phyloP scores from a whole-genome alignment of 2,329 filamentous ascomycete genomes.

The Fusarium luffae region DNA sequence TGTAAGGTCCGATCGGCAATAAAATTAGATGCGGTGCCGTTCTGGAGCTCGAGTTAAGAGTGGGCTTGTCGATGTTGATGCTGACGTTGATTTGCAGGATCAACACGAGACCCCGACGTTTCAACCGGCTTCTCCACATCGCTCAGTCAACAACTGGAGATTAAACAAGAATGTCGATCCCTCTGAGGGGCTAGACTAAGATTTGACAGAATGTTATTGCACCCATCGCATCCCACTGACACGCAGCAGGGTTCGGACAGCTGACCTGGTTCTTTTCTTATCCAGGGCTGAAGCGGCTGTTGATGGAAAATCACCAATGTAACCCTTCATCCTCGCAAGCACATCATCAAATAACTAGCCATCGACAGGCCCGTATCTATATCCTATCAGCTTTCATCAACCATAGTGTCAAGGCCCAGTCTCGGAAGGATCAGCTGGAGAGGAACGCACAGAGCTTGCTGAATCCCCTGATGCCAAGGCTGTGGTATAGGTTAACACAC shows the following conservation, averaged over 20 bases:
- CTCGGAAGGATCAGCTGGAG: constrained; percentile 29
- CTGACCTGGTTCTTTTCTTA: constrained; percentile 27
- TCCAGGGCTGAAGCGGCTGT: constrained; percentile 30
- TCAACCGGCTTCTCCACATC: constrained; percentile 44
- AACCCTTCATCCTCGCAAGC: constrained; percentile 9
- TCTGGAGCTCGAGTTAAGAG: neutral
- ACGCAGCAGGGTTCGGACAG: constrained; percentile 32
- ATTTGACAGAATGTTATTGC: constrained; percentile 21
- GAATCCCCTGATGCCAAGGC: constrained; percentile 30
- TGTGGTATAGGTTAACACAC: constrained; percentile 4
- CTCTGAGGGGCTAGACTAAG: neutral
- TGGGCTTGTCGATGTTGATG: constrained; percentile 28
- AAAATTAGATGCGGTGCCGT: neutral
- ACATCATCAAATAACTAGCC: constrained; percentile 26
- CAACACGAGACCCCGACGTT: constrained; percentile 41
- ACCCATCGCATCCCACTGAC: constrained; percentile 18
- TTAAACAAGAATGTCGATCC: constrained; percentile 14
- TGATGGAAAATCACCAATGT: constrained; percentile 17
- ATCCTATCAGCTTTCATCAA: neutral
- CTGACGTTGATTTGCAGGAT: constrained; percentile 28
- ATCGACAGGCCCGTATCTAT: constrained; percentile 6
- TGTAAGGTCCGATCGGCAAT: neutral
- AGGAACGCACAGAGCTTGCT: constrained; percentile 30
- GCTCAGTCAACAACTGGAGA: constrained; percentile 32
- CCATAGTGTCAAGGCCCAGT: constrained; percentile 9